Evolutionary conservation across 805 yeast species (phyloP).

Genomic region (Maudiozyma serrabonitensis): DNA sequence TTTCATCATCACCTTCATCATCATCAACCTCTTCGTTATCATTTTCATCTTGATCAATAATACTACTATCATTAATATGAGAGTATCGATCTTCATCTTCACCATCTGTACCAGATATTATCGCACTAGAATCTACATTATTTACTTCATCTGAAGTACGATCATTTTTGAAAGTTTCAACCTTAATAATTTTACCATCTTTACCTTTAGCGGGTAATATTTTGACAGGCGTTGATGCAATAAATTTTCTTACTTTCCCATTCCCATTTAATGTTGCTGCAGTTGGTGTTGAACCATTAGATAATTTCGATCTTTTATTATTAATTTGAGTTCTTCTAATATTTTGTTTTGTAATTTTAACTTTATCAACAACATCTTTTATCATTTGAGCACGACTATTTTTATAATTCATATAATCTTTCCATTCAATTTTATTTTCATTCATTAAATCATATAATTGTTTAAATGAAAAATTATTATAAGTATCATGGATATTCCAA

Average conservation of each 20-base stretch:
- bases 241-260: background rate
- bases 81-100: background rate
- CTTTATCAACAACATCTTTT: background rate
- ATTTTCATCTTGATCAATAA: slow-evolving; percentile 1
- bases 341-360: background rate
- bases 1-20: background rate
- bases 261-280: background rate
- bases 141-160: no score
- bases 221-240: background rate
- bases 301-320: no score
- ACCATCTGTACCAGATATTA: background rate
- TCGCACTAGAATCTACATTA: background rate
- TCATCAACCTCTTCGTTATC: slow-evolving; percentile 4
- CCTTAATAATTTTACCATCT: background rate
- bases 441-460: slow-evolving; percentile 15
- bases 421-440: slow-evolving; percentile 18
- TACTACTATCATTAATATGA: background rate
- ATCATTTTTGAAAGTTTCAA: no score
- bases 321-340: no score
- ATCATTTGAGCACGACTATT: background rate
- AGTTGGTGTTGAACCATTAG: background rate
- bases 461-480: slow-evolving; percentile 1
- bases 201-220: background rate
- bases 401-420: slow-evolving; percentile 7
- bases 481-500: slow-evolving; percentile 6